Conservation (phyloP, 2,329 filamentous ascomycete species). For the Hypoxylon rubiginosum region DNA sequence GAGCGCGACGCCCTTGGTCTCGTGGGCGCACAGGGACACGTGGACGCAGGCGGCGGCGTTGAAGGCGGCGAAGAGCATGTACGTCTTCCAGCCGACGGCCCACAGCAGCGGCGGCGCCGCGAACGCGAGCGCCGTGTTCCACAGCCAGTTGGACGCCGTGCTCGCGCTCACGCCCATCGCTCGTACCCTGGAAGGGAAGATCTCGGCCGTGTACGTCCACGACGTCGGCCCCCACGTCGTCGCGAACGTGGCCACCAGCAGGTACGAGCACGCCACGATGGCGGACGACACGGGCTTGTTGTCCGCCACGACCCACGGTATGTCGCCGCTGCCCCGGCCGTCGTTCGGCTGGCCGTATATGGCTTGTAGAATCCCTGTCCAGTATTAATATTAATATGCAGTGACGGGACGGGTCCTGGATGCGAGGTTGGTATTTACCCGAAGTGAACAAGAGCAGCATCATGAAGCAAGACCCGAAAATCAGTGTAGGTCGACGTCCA, state of each 20-base stretch:
- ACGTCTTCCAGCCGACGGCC: conserved; percentile 74
- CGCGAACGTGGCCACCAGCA: conserved; percentile 79
- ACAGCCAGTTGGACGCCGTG: conserved; percentile 72
- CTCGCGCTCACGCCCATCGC: conserved; percentile 73
- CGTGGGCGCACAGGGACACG: conserved; percentile 72
- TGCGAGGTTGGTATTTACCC: conserved; percentile 52
- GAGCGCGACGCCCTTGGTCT: conserved; percentile 80
- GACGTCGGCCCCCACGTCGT: conserved; percentile 54
- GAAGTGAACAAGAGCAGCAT: conserved; percentile 73
- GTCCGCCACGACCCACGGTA: conserved; percentile 69
- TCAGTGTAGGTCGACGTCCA: conserved; percentile 69
- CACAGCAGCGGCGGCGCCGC: conserved; percentile 64
- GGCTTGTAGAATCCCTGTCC: conserved; percentile 67
- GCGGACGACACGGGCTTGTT: conserved; percentile 69
- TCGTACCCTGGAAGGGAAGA: conserved; percentile 72
- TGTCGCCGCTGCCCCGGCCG: conserved; percentile 56
- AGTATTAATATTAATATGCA: too few species aligned
- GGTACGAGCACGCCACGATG: conserved; percentile 78
- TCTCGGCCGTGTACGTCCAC: conserved; percentile 71
- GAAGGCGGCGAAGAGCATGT: conserved; percentile 82
- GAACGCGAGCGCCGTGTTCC: conserved; percentile 70
- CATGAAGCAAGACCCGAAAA: conserved; percentile 70
- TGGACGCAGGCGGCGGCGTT: conserved; percentile 77
- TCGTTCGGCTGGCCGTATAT: conserved; percentile 67
- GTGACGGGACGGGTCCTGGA: background rate